Percentiles rank a stretch among this genome's conserved stretches.
phyloP scores from a whole-genome alignment of 371 early-diverging fungal species.

The Zychaea mexicana region DNA sequence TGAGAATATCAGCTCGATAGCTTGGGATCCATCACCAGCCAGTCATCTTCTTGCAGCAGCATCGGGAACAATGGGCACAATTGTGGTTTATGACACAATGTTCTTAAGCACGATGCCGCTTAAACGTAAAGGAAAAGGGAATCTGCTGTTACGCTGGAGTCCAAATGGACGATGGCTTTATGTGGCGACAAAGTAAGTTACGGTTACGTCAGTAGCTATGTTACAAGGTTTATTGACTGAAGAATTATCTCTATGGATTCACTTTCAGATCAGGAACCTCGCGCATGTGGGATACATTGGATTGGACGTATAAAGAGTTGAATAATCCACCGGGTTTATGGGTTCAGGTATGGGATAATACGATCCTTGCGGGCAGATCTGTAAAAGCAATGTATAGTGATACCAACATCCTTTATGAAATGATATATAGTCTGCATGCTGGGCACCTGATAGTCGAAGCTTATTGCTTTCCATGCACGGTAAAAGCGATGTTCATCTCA shows the following conservation, averaged over 20 bases:
- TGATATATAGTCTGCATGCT: slow-evolving; percentile 47
- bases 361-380: too few species aligned
- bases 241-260: neutral
- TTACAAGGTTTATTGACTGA: neutral
- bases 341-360: slow-evolving; percentile 32
- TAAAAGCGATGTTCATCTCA: slow-evolving; percentile 32
- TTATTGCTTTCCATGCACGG: slow-evolving; percentile 42
- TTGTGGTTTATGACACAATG: slow-evolving; percentile 39
- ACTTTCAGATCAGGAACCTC: slow-evolving; percentile 24
- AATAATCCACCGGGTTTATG: slow-evolving; percentile 43
- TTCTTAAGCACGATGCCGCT: slow-evolving; percentile 27
- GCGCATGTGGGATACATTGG: slow-evolving; percentile 46
- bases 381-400: too few species aligned
- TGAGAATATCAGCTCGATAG: slow-evolving; percentile 34
- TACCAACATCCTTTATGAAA: too few species aligned
- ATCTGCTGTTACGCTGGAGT: slow-evolving; percentile 44
- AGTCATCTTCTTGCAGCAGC: slow-evolving; percentile 42
- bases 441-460: slow-evolving; percentile 42
- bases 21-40: slow-evolving; percentile 51
- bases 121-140: slow-evolving; percentile 40
- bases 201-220: neutral
- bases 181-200: slow-evolving; percentile 39
- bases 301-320: slow-evolving; percentile 34
- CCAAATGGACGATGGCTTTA: slow-evolving; percentile 45
- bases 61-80: slow-evolving; percentile 23